Base-by-base conservation (phyloP, 1,284 basidiomycete species). In the Microbotryum violaceum region DNA sequence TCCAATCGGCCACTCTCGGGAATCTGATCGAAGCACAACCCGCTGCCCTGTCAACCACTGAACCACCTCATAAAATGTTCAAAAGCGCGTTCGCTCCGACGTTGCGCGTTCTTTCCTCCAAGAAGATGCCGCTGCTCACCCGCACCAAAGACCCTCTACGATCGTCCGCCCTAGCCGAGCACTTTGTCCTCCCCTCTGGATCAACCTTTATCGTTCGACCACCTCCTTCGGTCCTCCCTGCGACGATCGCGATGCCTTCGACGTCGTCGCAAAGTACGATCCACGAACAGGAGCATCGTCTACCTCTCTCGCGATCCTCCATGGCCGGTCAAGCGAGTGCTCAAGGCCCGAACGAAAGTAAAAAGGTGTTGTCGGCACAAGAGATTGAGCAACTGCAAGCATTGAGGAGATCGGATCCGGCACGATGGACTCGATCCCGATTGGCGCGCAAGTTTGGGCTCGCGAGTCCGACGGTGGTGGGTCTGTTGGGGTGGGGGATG, bases 121-220 rank as follows among this genome's bases (percentile, higher is more conserved):
- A 42, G 37, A 42, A 42, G 37, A 42, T 42, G 37, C 31, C 57
- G 1, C 53, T 57, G 8, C 44, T 66, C 8, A 47, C 52, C 0
- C 60, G 63, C 14, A 65, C 63, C 2, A 45, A 50, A 16, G 66
- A 67, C 47, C 63, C 66, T n/a, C 57, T 67, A 42, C 29, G 61
- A 29, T 58, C 66, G 5, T 61, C 59, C 3, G 14, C 49, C 7
- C 8, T n/a, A 25, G 61, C 66, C 14, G 53, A 61, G 21, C 66
- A 67, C 59, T 67, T 58, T 42, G 18, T 46, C 33, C 49, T 63
- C 9, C 58, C 61, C n/a, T 54, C 54, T 2, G 63, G 63, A 14
- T 23, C 45, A 27, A 29, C 33, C 44, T 67, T 67, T 45, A 58
- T 63, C 57, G 59, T 65, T n/a, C 50, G 66, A 23, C 61, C 63